Conservation (phyloP, 345 rosid species). For the Corchorus capsularis region DNA sequence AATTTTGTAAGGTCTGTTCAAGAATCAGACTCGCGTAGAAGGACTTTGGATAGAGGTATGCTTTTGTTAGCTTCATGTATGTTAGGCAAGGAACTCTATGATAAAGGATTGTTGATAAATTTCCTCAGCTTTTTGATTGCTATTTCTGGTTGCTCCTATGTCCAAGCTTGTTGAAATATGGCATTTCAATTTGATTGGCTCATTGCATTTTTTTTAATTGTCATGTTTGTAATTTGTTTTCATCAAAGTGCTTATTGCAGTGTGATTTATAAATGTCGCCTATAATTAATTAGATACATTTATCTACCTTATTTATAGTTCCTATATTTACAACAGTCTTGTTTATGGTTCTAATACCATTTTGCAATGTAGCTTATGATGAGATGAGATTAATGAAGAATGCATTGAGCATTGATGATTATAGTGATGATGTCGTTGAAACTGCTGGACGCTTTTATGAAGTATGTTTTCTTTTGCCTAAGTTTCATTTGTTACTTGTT, state of each 20-base stretch:
- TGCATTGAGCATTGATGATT: constrained; percentile 67
- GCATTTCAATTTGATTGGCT: not conserved
- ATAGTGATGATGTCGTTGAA: constrained; percentile 51
- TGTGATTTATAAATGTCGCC: not conserved
- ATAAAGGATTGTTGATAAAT: not conserved
- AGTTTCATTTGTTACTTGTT: not conserved
- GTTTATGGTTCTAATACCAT: constrained; percentile 9
- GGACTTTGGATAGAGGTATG: constrained; percentile 53
- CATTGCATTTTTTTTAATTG: not conserved
- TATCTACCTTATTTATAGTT: no score
- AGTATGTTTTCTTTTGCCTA: constrained; percentile 45
- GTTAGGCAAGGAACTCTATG: not conserved
- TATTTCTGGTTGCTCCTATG: not conserved
- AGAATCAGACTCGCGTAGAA: constrained; percentile 53
- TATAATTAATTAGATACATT: no score
- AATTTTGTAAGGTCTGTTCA: constrained; percentile 50
- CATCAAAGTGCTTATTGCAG: not conserved
- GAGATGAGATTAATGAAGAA: constrained; percentile 54
- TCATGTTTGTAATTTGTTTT: no score
- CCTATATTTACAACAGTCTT: not conserved
- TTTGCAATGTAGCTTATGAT: constrained; percentile 52
- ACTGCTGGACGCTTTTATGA: constrained; percentile 56
- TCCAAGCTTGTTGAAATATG: not conserved
- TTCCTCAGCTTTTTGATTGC: not conserved
- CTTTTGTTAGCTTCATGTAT: constrained; percentile 14